Conservation (phyloP, 2,329 filamentous ascomycete species). For the Penicillium psychrosexuale region DNA sequence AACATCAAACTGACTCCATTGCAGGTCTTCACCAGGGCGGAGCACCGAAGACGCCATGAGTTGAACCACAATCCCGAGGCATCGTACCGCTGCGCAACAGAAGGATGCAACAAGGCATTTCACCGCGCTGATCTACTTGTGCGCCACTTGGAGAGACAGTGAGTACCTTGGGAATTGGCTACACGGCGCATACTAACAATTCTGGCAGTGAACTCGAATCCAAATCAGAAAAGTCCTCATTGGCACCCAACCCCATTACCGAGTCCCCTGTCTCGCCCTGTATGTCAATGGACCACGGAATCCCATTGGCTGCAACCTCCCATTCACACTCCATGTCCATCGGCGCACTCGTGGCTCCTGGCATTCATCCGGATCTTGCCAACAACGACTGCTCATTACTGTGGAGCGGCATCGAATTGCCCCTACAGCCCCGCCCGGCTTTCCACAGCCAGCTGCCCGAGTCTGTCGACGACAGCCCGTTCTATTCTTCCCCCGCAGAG, state of each 20-base stretch:
- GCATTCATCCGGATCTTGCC: slow-evolving; percentile 33
- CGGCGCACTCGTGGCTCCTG: slow-evolving; percentile 35
- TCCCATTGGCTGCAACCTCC: slow-evolving; percentile 27
- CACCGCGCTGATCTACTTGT: slow-evolving; percentile 48
- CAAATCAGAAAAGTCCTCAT: slow-evolving; percentile 31
- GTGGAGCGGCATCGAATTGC: slow-evolving; percentile 39
- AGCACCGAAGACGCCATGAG: slow-evolving; percentile 49
- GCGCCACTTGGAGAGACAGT: slow-evolving; percentile 52
- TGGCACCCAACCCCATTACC: slow-evolving; percentile 23
- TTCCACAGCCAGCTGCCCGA: slow-evolving; percentile 37
- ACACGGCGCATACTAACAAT: slow-evolving; percentile 12
- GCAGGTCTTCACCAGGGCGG: slow-evolving; percentile 51
- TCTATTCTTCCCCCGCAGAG: slow-evolving; percentile 44
- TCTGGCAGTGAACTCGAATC: slow-evolving; percentile 35
- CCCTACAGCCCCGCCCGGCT: slow-evolving; percentile 29
- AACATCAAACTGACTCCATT: slow-evolving; percentile 10
- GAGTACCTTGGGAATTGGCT: slow-evolving; percentile 19
- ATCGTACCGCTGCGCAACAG: slow-evolving; percentile 42
- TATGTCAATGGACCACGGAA: slow-evolving; percentile 22
- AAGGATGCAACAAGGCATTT: slow-evolving; percentile 48
- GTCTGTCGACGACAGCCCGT: slow-evolving; percentile 39
- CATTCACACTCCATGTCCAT: slow-evolving; percentile 37
- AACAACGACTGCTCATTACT: slow-evolving; percentile 32
- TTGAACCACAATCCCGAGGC: slow-evolving; percentile 51
- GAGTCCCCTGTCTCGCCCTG: slow-evolving; percentile 23